Evolutionary conservation across 352 stramenopile species (phyloP), one percentile per base, ranked within the genome.

Genomic region (Phytophthora agathidicida): DNA sequence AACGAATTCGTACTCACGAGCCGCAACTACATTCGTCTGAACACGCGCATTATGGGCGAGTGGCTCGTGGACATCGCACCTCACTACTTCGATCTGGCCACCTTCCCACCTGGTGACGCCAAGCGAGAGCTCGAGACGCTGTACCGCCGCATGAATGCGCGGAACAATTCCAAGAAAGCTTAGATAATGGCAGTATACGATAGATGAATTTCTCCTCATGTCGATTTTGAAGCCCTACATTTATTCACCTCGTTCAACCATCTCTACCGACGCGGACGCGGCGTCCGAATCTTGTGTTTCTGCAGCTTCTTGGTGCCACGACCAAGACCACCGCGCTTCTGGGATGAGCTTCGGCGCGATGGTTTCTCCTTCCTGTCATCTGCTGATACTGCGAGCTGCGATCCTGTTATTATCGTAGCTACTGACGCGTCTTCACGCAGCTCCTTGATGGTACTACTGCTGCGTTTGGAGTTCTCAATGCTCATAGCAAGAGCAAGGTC

Each of bases 1-100:
- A 98, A 99, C 61, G 97, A 99, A 74, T 99, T 99, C 70, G 97
- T 99, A 28, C 84, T 99, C 50, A 99, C 97, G 19, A 98, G 89
- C 31, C 98, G 98, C 63, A 99, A 99, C 77, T 99, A 98, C 83
- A 98, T 99, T 73, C 88, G 98, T 52, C 96, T 98, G 13, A 96
- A 98, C 44, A 99, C 96, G 28, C 88, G 89, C 45, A 97, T 98
- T 23, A 86, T 86, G 55, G 85, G 91, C 28, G 96, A 99, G 37
- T 95, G 87, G 87, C 85, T 97, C 48, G 75, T 97, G 39, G 80
- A 97, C 14, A 87, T 98, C 43, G 96, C 96, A 26, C 96, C 96
- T 16, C 96, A 99, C 79, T 99, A 99, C 77, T 99, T 98, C 65
- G 96, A 99, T 52, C 71, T 99, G 22, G 78, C 94, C 31, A 99